These are phyloP conservation scores for Camelina hispida DNA, from an alignment of 345 rosid species.

Conservation along the genomic window DNA sequence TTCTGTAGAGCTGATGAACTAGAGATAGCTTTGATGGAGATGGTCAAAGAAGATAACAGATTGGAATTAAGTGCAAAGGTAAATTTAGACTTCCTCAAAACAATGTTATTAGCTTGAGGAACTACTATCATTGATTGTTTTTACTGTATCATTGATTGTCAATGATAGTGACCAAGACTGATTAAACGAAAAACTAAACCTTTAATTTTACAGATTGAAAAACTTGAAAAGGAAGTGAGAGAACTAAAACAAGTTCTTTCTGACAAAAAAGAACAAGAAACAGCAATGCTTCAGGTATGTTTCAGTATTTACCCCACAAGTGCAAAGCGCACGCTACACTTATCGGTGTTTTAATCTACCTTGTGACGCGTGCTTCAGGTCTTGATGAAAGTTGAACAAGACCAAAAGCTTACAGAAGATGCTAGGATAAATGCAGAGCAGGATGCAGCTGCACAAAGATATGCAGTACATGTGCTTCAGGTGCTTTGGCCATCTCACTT, in stretches of 20 bases:
- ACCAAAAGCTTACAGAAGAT: slow-evolving; percentile 89
- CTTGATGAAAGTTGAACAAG: slow-evolving; percentile 84
- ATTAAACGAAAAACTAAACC: not conserved
- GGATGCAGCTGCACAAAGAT: slow-evolving; percentile 74
- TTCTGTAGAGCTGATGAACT: slow-evolving; percentile 88
- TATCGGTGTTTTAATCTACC: not conserved
- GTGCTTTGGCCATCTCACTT: slow-evolving; percentile 45
- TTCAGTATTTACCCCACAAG: not conserved
- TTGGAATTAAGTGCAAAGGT: slow-evolving; percentile 81
- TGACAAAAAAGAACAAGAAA: slow-evolving; percentile 90
- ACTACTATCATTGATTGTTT: not conserved
- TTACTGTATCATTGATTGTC: not conserved
- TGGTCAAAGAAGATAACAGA: slow-evolving; percentile 89
- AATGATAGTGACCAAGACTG: not conserved
- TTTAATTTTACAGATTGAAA: slow-evolving; percentile 63
- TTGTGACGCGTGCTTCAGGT: slow-evolving; percentile 52
- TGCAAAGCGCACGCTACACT: not conserved
- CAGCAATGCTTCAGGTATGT: slow-evolving; percentile 78
- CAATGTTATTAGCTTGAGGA: not conserved
- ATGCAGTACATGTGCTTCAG: slow-evolving; percentile 68
- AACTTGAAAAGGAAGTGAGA: slow-evolving; percentile 67
- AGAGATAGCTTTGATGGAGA: slow-evolving; percentile 92
- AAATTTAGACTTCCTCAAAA: slow-evolving; percentile 22
- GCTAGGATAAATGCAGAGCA: slow-evolving; percentile 81
- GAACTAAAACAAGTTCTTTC: slow-evolving; percentile 63